Conservation (phyloP, 2,329 filamentous ascomycete species). For the Madurella mycetomatis region DNA sequence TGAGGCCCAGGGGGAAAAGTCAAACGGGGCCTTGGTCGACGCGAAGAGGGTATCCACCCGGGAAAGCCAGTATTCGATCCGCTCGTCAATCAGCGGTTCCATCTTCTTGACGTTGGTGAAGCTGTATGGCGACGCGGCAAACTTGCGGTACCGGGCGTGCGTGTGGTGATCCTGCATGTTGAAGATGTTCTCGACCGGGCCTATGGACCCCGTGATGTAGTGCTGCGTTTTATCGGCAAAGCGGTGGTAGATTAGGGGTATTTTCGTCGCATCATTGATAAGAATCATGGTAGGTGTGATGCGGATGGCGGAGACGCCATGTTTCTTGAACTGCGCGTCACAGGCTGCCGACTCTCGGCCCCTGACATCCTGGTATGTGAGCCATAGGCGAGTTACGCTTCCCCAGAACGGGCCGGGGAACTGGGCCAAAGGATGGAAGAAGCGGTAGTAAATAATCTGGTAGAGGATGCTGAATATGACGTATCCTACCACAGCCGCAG, state of each 20-base stretch:
- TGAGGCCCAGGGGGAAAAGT: background rate
- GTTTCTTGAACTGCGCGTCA: background rate
- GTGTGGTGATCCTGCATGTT: background rate
- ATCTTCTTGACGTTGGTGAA: background rate
- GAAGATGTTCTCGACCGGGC: background rate
- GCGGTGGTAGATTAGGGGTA: background rate
- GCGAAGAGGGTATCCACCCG: background rate
- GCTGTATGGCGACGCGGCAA: background rate
- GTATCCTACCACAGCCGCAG: background rate
- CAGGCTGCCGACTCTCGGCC: background rate
- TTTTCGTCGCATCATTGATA: background rate
- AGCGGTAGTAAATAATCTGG: slow-evolving; percentile 1
- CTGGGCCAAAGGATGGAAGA: slow-evolving; percentile 1
- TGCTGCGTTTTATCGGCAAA: background rate
- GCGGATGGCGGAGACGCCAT: background rate
- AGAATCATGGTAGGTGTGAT: background rate
- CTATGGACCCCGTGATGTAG: background rate
- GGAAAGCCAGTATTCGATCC: background rate
- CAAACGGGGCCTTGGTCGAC: background rate
- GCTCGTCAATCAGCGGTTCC: background rate
- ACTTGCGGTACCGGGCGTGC: background rate
- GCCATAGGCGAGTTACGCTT: background rate
- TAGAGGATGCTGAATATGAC: background rate
- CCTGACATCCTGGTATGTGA: background rate
- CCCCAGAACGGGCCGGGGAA: background rate